A percentile compares a stretch with the other conserved stretches of the same genome.
These are phyloP conservation scores for Auriculariales sp. DNA, from an alignment of 768 basidiomycete genomes.

Conservation along the genomic window DNA sequence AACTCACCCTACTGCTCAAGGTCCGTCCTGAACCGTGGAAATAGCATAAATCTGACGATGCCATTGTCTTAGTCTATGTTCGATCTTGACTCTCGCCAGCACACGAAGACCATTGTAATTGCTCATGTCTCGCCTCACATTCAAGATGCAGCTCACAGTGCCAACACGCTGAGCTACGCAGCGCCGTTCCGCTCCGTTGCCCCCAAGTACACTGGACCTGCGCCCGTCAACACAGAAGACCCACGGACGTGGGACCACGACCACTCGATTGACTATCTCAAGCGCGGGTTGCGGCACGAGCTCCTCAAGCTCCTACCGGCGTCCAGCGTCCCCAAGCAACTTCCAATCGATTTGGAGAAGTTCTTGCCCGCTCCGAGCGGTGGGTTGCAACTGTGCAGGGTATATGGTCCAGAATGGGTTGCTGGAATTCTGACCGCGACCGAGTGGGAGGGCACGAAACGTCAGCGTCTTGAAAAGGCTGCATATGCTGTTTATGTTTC, in stretches of 20 bases:
- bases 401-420: constrained; percentile 19
- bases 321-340: constrained; percentile 3
- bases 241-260: constrained; percentile 21
- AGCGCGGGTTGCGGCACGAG: constrained; percentile 12
- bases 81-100: constrained; percentile 19
- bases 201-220: constrained; percentile 15
- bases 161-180: constrained; percentile 21
- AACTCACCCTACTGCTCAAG: constrained; percentile 22
- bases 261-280: constrained; percentile 17
- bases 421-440: background rate
- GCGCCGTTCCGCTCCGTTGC: constrained; percentile 18
- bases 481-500: background rate
- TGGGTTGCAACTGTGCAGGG: constrained; percentile 14
- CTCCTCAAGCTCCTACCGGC: constrained; percentile 2
- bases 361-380: constrained; percentile 19
- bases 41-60: background rate
- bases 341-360: constrained; percentile 14
- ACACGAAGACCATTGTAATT: constrained; percentile 18
- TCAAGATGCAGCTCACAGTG: constrained; percentile 19
- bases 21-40: constrained; percentile 5
- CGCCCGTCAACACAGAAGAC: constrained; percentile 15
- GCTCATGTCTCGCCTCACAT: constrained; percentile 24
- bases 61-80: constrained; percentile 17
- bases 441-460: background rate
- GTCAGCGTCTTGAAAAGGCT: background rate